These are phyloP conservation scores for Hanseniaspora lindneri DNA, from an alignment of 805 yeast species.

Conservation along the genomic window DNA sequence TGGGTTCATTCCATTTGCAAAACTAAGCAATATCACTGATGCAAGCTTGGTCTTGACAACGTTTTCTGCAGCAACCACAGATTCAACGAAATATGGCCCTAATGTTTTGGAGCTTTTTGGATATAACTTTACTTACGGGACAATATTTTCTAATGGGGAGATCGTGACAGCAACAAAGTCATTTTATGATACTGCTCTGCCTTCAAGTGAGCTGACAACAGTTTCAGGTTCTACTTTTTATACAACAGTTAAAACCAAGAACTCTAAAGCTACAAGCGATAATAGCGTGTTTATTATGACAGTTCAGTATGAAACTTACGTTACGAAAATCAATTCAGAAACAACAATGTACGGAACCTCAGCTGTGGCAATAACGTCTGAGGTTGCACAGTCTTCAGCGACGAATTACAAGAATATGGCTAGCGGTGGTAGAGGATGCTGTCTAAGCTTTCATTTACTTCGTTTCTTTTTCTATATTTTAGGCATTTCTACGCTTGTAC, in stretches of 20 bases:
- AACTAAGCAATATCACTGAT: slow-evolving; percentile 24
- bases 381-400: not conserved
- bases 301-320: not conserved
- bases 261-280: not conserved
- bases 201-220: slow-evolving; percentile 10
- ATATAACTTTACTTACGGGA: slow-evolving; percentile 19
- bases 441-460: no score
- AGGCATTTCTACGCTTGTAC: no score
- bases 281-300: not conserved
- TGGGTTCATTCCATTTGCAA: slow-evolving; percentile 43
- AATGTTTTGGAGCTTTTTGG: slow-evolving; percentile 15
- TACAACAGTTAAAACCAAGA: not conserved
- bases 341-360: not conserved
- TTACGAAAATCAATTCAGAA: not conserved
- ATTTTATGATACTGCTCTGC: slow-evolving; percentile 25
- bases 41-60: slow-evolving; percentile 1
- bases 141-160: slow-evolving; percentile 26
- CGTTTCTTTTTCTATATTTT: no score
- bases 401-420: not conserved
- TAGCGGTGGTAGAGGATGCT: not conserved
- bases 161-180: slow-evolving; percentile 25
- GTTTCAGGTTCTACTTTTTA: slow-evolving; percentile 16
- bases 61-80: not conserved
- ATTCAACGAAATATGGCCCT: slow-evolving; percentile 17
- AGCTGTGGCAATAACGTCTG: not conserved